phyloP scores from a whole-genome alignment of 2,329 filamentous ascomycete genomes.

The Trichoderma pleuroti region DNA sequence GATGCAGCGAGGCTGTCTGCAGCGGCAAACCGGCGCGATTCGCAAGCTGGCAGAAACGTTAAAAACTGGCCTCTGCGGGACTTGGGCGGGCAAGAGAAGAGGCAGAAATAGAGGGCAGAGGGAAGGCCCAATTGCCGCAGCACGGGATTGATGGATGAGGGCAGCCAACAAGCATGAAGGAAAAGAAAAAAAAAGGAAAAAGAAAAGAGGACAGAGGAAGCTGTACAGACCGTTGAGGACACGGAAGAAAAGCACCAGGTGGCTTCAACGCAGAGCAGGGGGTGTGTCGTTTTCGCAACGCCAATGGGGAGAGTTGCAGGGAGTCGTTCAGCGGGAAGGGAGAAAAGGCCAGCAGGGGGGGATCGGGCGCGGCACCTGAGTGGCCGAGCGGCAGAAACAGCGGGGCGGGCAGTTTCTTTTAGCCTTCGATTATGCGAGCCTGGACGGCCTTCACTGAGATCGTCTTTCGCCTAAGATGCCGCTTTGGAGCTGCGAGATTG shows the following conservation, averaged over 20 bases:
- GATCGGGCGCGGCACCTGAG: neutral
- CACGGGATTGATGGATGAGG: conserved; percentile 8
- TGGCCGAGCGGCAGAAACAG: conserved; percentile 3
- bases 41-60: conserved; percentile 4
- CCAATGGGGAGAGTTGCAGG: conserved; percentile 30
- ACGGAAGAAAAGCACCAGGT: conserved; percentile 32
- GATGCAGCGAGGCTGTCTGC: conserved; percentile 16
- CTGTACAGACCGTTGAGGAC: conserved; percentile 4
- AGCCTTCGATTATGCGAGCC: neutral
- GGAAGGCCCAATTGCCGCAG: neutral
- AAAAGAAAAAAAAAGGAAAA: conserved; percentile 23
- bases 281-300: conserved; percentile 25
- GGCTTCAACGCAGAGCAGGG: conserved; percentile 30
- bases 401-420: conserved; percentile 6
- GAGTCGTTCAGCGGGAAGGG: conserved; percentile 20
- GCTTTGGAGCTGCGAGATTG: conserved; percentile 3
- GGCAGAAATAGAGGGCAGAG: neutral
- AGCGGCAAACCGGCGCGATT: conserved; percentile 11
- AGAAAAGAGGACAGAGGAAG: conserved; percentile 12
- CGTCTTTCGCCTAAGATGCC: conserved; percentile 1
- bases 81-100: neutral
- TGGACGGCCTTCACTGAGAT: neutral
- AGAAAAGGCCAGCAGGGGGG: conserved; percentile 5
- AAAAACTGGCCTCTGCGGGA: conserved; percentile 18
- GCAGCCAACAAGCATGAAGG: conserved; percentile 16